Evolutionary conservation across 1,284 basidiomycete species (phyloP), one percentile per base, ranked within the genome.

Genomic region (Meripilus lineatus): DNA sequence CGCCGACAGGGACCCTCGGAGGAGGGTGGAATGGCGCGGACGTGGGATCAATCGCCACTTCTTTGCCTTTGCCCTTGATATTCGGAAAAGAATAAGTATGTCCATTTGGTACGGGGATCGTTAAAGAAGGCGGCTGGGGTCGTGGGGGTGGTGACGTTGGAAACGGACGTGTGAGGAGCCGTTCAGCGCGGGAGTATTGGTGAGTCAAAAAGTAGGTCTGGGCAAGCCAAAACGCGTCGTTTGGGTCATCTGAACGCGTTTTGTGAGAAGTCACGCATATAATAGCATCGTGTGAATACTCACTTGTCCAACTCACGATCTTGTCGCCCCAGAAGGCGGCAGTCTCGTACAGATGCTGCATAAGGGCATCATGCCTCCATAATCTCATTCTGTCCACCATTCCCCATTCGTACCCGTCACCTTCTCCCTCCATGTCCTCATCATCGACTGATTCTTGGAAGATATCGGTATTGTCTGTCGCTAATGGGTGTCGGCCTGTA

Each of bases 301-400:
- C 60, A 95, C 93, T 87, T 33, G 95, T 97, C 84, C 93, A 92
- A 45, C 81, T 88, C 28, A 97, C 71, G 35, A 98, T 81, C 66
- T 99, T 98, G 69, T 95, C 90, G 2, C 94, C 96, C 96, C 96
- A 99, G 62, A 98, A 98, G 7, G 90, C 87, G 11, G 96, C 96
- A 1, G 95, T 97, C 52, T 94, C 91, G 65, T 98, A 97, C 23
- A 99, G 70, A 69, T 99, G 95, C 64, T 98, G 95, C 79, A 94
- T 92, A 57, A 97, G 80, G 30, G 96, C 95, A 67, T 99, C 96
- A 60, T 98, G 92, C 40, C 96, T 71, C 96, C 96, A 99, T 33
- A 92, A 66, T 44, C 96, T 75, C 84, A 99, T 93, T n/a, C 93
- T 79, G 61, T 96, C 92, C 4, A 97, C 80, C 72, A 91, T 84